phyloP scores from a whole-genome alignment of 2,329 filamentous ascomycete species.

The Chalara sp. region DNA sequence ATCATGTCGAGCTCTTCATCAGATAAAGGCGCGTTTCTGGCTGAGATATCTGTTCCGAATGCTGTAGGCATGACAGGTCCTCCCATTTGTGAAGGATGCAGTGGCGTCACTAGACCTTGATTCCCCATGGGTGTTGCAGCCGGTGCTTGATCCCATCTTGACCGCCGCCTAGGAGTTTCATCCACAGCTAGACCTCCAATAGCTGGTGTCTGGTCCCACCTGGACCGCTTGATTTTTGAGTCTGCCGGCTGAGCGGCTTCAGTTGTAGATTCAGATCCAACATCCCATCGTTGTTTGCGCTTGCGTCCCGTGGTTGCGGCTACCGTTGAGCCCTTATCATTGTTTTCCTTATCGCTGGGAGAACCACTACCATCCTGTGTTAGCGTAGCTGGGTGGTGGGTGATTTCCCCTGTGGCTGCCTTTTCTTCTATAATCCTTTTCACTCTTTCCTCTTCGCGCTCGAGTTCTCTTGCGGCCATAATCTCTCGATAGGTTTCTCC shows the following conservation, averaged over 20 bases:
- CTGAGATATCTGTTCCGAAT: slow-evolving; percentile 77
- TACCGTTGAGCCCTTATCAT: slow-evolving; percentile 62
- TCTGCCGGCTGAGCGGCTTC: slow-evolving; percentile 41
- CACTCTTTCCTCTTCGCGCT: slow-evolving; percentile 89
- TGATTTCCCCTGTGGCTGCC: slow-evolving; percentile 48
- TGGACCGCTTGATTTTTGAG: slow-evolving; percentile 58
- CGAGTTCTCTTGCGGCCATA: slow-evolving; percentile 85
- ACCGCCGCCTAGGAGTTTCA: slow-evolving; percentile 65
- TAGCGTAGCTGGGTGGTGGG: slow-evolving; percentile 67
- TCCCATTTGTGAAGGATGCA: slow-evolving; percentile 61
- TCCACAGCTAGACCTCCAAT: slow-evolving; percentile 42
- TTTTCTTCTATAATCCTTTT: slow-evolving; percentile 70
- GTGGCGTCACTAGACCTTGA: slow-evolving; percentile 69
- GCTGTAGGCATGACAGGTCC: slow-evolving; percentile 45
- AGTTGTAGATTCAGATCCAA: slow-evolving; percentile 52
- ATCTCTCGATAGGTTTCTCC: slow-evolving; percentile 81
- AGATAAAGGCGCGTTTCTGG: slow-evolving; percentile 73
- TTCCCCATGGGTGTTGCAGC: slow-evolving; percentile 69
- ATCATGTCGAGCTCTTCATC: slow-evolving; percentile 93
- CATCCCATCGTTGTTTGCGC: slow-evolving; percentile 94
- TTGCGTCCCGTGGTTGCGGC: slow-evolving; percentile 60
- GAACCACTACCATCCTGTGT: slow-evolving; percentile 48
- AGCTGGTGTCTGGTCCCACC: slow-evolving; percentile 80
- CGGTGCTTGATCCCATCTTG: slow-evolving; percentile 88
- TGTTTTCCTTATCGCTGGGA: slow-evolving; percentile 60